A percentile compares a stretch with the other conserved stretches of the same genome.
Evolutionary conservation across 2,329 filamentous ascomycete species (phyloP).

Genomic region (Paracoccidioides brasiliensis): DNA sequence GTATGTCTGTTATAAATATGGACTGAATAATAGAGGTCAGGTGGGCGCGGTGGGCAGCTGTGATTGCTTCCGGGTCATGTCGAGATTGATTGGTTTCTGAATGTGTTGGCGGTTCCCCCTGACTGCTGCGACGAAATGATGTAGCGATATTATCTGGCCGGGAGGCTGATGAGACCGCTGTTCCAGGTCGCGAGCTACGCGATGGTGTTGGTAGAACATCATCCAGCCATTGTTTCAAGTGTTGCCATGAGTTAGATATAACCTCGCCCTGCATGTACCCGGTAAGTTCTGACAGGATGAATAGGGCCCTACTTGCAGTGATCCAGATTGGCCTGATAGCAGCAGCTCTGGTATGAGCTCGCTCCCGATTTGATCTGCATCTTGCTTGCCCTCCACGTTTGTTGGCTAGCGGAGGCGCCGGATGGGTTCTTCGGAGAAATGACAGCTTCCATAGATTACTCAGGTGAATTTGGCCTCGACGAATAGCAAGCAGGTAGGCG

Average conservation of each 20-base stretch:
- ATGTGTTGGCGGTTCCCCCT: constrained; percentile 9
- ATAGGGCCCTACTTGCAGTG: constrained; percentile 72
- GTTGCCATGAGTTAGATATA: constrained; percentile 65
- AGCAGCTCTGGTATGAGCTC: constrained; percentile 49
- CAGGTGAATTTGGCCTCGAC: constrained; percentile 71
- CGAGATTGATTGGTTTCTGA: constrained; percentile 21
- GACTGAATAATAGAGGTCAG: constrained; percentile 48
- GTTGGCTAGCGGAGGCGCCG: constrained; percentile 54
- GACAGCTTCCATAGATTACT: constrained; percentile 79
- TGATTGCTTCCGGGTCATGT: constrained; percentile 75
- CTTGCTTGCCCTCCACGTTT: constrained; percentile 47
- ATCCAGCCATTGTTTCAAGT: constrained; percentile 64
- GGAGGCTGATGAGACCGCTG: constrained; percentile 18
- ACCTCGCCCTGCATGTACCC: constrained; percentile 85
- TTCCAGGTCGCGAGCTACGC: constrained; percentile 26
- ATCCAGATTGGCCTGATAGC: constrained; percentile 80
- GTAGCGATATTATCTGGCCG: not conserved
- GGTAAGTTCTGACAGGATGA: constrained; percentile 77
- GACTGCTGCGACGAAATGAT: constrained; percentile 5
- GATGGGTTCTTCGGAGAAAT: constrained; percentile 62
- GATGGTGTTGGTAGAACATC: constrained; percentile 22
- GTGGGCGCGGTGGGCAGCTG: constrained; percentile 66
- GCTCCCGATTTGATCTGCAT: constrained; percentile 48
- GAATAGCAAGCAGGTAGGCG: constrained; percentile 72
- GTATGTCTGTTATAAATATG: constrained; percentile 30